Evolutionary conservation across 345 rosid species (phyloP), one percentile per base, ranked within the genome.

Genomic region (Dovyalis caffra): DNA sequence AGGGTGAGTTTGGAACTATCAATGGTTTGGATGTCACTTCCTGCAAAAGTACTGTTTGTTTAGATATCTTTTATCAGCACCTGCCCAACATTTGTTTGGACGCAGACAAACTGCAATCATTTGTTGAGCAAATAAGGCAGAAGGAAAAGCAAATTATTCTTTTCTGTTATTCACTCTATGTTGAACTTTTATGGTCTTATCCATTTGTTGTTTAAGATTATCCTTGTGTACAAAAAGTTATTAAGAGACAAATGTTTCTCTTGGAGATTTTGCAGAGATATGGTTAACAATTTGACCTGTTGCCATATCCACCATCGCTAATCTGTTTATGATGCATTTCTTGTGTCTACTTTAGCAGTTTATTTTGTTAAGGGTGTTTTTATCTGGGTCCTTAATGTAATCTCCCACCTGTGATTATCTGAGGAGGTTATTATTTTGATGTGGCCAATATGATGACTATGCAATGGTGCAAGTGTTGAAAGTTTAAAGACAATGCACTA

Each of bases 1-100:
- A 89, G 92, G 91, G 98, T 91, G 80, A 63, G 79, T 57, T 38
- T 25, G 31, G 62, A 76, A 29, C 20, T 21, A 18, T 31, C 2
- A 25, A 8, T 64, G 29, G 33, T 72, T 66, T 40, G 34, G 23
- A 4, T 15, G 29, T 26, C 28, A 15, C 40, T 16, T 72, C 35
- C 37, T 60, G 7, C 9, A 10, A 33, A 64, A 18, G 2, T 64
- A 8, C 23, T 64, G 40, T 64, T 64, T 20, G 67, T 18, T 32
- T 29, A 23, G 25, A 56, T 56, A 8, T n/a, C 28, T 56, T 23
- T 56, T 56, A 56, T 16, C 9, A 12, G 32, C 21, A 14, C 18
- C 32, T 62, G 35, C 5, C 68, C 49, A 16, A 7, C 16, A 35
- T 56, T 73, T 53, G 29, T 32, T 38, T 64, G 69, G 61, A 11